A percentile compares a stretch with the other conserved stretches of the same genome.
These are phyloP conservation scores for Tothia fuscella DNA, from an alignment of 2,329 filamentous ascomycete species.

Conservation along the genomic window DNA sequence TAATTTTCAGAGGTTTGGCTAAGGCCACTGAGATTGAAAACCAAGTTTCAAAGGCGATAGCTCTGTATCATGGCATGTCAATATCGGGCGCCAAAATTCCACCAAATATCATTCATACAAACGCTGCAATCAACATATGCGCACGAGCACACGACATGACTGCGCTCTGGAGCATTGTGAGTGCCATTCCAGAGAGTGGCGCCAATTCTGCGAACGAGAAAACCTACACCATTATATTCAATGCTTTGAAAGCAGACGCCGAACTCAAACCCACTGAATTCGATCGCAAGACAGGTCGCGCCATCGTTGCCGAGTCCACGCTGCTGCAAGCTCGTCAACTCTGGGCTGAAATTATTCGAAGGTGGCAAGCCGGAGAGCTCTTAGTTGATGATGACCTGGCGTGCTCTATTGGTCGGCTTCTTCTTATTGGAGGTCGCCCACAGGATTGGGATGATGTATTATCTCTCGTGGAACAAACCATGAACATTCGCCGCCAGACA, in stretches of 20 bases:
- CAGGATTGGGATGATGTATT: constrained; percentile 61
- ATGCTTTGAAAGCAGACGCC: constrained; percentile 49
- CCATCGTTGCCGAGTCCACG: constrained; percentile 25
- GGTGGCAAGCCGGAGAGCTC: constrained; percentile 61
- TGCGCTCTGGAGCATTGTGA: constrained; percentile 63
- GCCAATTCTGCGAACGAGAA: constrained; percentile 51
- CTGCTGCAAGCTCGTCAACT: constrained; percentile 58
- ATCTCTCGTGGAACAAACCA: constrained; percentile 67
- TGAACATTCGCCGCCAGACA: constrained; percentile 54
- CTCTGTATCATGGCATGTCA: constrained; percentile 66
- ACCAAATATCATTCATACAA: constrained; percentile 72
- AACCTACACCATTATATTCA: constrained; percentile 77
- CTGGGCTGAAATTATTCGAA: constrained; percentile 69
- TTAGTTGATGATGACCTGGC: constrained; percentile 68
- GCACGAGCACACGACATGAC: constrained; percentile 64
- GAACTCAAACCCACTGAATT: constrained; percentile 19
- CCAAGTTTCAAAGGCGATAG: constrained; percentile 56
- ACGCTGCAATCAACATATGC: constrained; percentile 78
- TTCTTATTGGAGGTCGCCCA: constrained; percentile 51
- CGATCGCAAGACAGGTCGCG: constrained; percentile 17
- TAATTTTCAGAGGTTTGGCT: constrained; percentile 66
- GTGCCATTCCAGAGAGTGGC: constrained; percentile 55
- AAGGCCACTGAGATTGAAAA: constrained; percentile 44
- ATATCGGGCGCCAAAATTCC: constrained; percentile 50
- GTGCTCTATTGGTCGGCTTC: constrained; percentile 64